Base-by-base conservation (phyloP, 2,329 filamentous ascomycete species). In the Raffaelea albimanens region DNA sequence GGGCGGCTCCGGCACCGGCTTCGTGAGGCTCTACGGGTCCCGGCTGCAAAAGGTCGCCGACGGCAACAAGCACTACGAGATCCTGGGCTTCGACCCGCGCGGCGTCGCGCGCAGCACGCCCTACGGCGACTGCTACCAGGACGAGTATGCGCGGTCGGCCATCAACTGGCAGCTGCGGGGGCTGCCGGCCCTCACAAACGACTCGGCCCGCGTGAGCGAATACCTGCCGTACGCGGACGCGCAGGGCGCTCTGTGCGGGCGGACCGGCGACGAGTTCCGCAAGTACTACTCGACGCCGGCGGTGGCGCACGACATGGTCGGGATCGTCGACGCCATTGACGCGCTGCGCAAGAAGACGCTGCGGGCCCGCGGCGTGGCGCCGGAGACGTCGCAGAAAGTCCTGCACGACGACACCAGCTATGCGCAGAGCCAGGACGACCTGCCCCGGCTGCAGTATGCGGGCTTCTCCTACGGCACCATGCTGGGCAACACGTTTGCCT, bases 21-120 rank as follows among this genome's bases (percentile, higher is more conserved):
- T 68, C 18, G 56, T 57, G 4, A 47, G 63, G 0, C 16, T 7
- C 9, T 25, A 49, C 8, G 69, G 61, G 18, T 18, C 33, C 2
- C 36, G 45, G 5, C 47, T 72, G 2, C 69, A 69, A 34, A 44
- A 51, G 2, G 52, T 67, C 19, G 56, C 70, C 16, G 62, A 13
- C 29, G 64, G 5, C 54, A 69, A 69, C 33, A 44, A 50, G 1
- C 62, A 69, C 38, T 63, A 65, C 51, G 67, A 72, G 50, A 56
- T 74, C 19, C 62, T 75, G 43, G 67, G 69, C 2, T 74, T 73
- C 45, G 71, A 74, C 52, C 71, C 71, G 1, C 63, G 71, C 18
- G 70, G 70, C 44, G 59, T 67, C 39, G 64, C 63, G 13, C 63
- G 58, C 40, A 68, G 66, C 2, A 63, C 60, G 0, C 68, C 68